A percentile compares a stretch with the other conserved stretches of the same genome.
Conservation (phyloP, 108 stramenopile genomes). For the Poteriospumella lacustris region DNA sequence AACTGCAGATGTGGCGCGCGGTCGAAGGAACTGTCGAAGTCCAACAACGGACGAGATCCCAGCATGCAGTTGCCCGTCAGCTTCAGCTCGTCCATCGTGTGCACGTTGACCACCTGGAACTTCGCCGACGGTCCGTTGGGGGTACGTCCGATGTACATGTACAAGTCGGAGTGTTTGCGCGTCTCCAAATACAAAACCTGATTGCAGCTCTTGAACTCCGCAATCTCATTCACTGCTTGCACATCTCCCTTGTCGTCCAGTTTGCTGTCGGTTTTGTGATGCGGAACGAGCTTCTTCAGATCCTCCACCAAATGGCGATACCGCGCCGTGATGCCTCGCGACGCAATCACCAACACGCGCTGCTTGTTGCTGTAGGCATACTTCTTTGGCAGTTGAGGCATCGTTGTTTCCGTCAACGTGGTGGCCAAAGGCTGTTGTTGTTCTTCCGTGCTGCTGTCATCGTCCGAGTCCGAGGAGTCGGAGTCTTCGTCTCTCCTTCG, state of each 20-base stretch:
- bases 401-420: too few relatives aligned
- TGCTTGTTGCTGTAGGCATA: slow-evolving; percentile 91
- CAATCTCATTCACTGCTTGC: slow-evolving; percentile 81
- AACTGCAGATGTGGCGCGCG: slow-evolving; percentile 63
- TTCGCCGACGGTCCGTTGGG: slow-evolving; percentile 80
- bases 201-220: slow-evolving; percentile 88
- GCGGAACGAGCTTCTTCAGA: slow-evolving; percentile 82
- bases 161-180: slow-evolving; percentile 88
- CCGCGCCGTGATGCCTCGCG: slow-evolving; percentile 88
- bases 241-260: slow-evolving; percentile 30
- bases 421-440: too few relatives aligned
- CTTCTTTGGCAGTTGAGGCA: background rate
- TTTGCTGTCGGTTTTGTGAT: slow-evolving; percentile 93
- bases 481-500: too few relatives aligned
- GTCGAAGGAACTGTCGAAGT: slow-evolving; percentile 80
- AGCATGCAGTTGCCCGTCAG: slow-evolving; percentile 89
- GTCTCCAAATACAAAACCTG: slow-evolving; percentile 86
- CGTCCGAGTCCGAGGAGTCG: too few relatives aligned
- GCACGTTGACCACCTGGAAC: slow-evolving; percentile 92
- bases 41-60: slow-evolving; percentile 84
- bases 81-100: slow-evolving; percentile 98
- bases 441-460: too few relatives aligned
- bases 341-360: slow-evolving; percentile 83
- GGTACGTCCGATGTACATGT: slow-evolving; percentile 81
- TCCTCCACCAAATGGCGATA: slow-evolving; percentile 95